Evolutionary conservation across 73 alveolate species (phyloP).

Genomic region (Uronychia setigera): DNA sequence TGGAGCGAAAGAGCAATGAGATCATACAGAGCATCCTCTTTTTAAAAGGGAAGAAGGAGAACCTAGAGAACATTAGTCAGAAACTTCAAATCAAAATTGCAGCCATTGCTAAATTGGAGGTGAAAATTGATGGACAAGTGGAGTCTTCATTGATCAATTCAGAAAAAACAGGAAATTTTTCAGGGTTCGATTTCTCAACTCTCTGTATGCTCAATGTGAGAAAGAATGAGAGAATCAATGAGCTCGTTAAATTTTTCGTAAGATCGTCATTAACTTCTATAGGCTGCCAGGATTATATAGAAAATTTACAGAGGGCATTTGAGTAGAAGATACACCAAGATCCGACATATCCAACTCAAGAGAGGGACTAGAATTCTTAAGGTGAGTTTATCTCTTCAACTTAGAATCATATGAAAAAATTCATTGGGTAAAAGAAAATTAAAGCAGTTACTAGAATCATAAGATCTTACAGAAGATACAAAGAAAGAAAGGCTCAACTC

Average conservation of each 20-base stretch:
- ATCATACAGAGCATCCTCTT: constrained; percentile 9
- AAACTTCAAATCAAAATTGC: constrained; percentile 24
- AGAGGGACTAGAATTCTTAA: constrained; percentile 11
- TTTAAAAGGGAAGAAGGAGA: constrained; percentile 27
- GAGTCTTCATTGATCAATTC: constrained; percentile 21
- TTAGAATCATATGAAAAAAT: constrained; percentile 11
- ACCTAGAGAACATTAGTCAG: not conserved
- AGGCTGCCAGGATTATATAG: constrained; percentile 30
- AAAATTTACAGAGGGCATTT: constrained; percentile 35
- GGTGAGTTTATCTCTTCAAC: not conserved
- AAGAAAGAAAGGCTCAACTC: constrained; percentile 14
- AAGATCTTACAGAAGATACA: constrained; percentile 24
- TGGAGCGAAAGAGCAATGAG: constrained; percentile 8
- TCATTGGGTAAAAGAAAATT: not conserved
- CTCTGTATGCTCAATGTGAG: constrained; percentile 22
- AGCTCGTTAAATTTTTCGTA: constrained; percentile 20
- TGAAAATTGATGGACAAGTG: constrained; percentile 19
- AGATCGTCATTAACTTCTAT: not conserved
- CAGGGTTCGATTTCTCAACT: constrained; percentile 12
- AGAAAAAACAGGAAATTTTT: constrained; percentile 16
- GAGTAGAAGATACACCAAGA: constrained; percentile 6
- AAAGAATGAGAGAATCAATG: not conserved
- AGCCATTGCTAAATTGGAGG: constrained; percentile 30
- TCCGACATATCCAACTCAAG: not conserved
- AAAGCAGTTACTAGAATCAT: constrained; percentile 12